A percentile compares a stretch with the other conserved stretches of the same genome.
These are phyloP conservation scores for Zymoseptoria pseudotritici DNA, from an alignment of 2,329 filamentous ascomycete species.

Conservation along the genomic window DNA sequence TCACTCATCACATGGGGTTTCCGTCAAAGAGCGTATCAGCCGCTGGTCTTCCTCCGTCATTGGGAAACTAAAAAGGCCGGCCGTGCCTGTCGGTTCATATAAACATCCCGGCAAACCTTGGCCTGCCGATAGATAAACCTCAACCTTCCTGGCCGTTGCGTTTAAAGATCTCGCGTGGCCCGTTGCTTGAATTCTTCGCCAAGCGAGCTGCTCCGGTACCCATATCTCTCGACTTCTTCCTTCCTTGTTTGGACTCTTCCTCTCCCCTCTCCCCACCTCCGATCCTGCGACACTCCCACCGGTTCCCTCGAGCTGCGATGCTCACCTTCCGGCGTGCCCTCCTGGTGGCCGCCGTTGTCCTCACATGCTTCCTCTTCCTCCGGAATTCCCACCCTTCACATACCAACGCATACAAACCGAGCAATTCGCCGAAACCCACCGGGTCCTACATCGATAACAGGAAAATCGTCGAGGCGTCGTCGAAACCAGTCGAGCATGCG, in stretches of 20 bases:
- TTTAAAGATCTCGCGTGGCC: background rate
- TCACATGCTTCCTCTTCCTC: slow-evolving; percentile 64
- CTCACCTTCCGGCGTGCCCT: slow-evolving; percentile 71
- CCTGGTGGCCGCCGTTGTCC: slow-evolving; percentile 59
- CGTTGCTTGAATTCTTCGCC: background rate
- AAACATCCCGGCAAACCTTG: background rate
- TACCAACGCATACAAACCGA: slow-evolving; percentile 13
- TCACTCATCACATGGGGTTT: too few species aligned
- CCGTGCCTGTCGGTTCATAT: background rate
- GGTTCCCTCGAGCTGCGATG: slow-evolving; percentile 44
- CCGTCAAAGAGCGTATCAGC: background rate
- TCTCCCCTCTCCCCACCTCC: background rate
- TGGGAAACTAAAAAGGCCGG: background rate
- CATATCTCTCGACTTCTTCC: background rate
- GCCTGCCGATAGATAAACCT: background rate
- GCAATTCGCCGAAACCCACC: slow-evolving; percentile 32
- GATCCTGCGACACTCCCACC: background rate
- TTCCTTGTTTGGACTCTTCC: background rate
- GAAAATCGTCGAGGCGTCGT: slow-evolving; percentile 21
- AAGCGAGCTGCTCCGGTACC: background rate
- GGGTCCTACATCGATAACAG: slow-evolving; percentile 31
- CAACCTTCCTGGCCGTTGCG: background rate
- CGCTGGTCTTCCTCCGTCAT: background rate
- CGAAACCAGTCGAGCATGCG: slow-evolving; percentile 12
- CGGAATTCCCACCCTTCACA: slow-evolving; percentile 47